Evolutionary conservation across 371 early-diverging fungal genomes (phyloP).

Genomic region (Smittium mucronatum): DNA sequence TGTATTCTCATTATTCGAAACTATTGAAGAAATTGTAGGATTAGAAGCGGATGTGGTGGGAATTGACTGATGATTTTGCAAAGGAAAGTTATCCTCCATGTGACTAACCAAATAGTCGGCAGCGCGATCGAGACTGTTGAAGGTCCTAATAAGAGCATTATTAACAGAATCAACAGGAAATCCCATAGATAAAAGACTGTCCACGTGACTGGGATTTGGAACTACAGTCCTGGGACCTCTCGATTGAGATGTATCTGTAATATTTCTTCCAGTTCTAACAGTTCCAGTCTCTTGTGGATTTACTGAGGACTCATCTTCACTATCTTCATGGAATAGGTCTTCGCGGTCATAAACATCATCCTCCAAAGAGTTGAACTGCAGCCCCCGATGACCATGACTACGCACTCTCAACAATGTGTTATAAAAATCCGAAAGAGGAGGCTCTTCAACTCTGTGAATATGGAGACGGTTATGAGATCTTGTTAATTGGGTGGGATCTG

Average conservation of each 20-base stretch:
- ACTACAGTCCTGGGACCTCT: conserved; percentile 13
- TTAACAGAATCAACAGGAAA: conserved; percentile 73
- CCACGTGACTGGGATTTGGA: conserved; percentile 50
- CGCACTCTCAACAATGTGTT: not conserved
- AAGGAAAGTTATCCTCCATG: conserved; percentile 44
- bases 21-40: no score
- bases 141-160: conserved; percentile 59
- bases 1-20: no score
- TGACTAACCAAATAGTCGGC: conserved; percentile 81
- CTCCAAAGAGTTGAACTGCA: not conserved
- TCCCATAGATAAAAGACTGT: conserved; percentile 76
- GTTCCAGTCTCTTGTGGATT: not conserved
- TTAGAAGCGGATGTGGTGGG: no score
- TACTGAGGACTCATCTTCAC: not conserved
- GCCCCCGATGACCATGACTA: not conserved
- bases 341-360: not conserved
- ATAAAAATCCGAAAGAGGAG: not conserved
- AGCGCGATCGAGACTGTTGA: conserved; percentile 71
- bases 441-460: not conserved
- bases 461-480: not conserved
- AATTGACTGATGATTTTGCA: no score
- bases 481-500: not conserved
- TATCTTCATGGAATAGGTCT: not conserved
- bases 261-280: not conserved
- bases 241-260: not conserved